A percentile compares a stretch with the other conserved stretches of the same genome.
These are phyloP conservation scores for Eucalyptus coolabah DNA, from an alignment of 345 rosid genomes.

Conservation along the genomic window DNA sequence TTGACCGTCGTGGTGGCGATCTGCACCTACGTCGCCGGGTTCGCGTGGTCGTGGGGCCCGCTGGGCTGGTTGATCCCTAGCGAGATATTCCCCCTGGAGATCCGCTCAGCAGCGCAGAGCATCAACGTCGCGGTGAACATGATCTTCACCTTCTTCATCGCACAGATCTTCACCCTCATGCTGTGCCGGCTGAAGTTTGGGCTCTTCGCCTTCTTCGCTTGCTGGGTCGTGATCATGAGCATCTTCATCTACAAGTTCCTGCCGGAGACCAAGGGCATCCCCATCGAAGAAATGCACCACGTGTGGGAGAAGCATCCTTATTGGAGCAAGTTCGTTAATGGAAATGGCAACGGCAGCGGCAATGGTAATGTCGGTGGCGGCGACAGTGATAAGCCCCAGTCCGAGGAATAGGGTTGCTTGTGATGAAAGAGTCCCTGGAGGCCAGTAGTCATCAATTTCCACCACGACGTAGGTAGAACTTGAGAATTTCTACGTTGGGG, in stretches of 20 bases:
- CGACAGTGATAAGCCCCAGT: not conserved
- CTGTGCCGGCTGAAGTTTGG: slow-evolving; percentile 44
- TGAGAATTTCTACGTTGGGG: not conserved
- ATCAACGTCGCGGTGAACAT: slow-evolving; percentile 37
- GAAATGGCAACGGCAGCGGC: not conserved
- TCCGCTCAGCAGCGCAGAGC: slow-evolving; percentile 52
- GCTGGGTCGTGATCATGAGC: slow-evolving; percentile 29
- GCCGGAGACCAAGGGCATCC: slow-evolving; percentile 29
- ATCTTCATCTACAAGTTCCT: slow-evolving; percentile 18
- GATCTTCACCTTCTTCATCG: slow-evolving; percentile 49
- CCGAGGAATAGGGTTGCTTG: not conserved
- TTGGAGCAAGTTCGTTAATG: not conserved
- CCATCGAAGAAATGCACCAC: slow-evolving; percentile 17
- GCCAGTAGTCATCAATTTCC: not conserved
- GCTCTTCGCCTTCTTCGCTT: slow-evolving; percentile 35
- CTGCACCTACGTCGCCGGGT: slow-evolving; percentile 37
- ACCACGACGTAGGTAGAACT: not conserved
- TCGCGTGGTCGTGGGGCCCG: slow-evolving; percentile 76
- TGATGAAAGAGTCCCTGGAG: not conserved
- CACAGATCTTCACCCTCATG: slow-evolving; percentile 45
- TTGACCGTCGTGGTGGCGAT: slow-evolving; percentile 13
- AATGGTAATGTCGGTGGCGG: not conserved
- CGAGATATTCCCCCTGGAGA: slow-evolving; percentile 51
- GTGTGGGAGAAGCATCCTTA: slow-evolving; percentile 12
- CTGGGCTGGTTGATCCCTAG: slow-evolving; percentile 60